A percentile compares a stretch with the other conserved stretches of the same genome.
phyloP scores from a whole-genome alignment of 331 rosid species.

The Acacia pycnantha region DNA sequence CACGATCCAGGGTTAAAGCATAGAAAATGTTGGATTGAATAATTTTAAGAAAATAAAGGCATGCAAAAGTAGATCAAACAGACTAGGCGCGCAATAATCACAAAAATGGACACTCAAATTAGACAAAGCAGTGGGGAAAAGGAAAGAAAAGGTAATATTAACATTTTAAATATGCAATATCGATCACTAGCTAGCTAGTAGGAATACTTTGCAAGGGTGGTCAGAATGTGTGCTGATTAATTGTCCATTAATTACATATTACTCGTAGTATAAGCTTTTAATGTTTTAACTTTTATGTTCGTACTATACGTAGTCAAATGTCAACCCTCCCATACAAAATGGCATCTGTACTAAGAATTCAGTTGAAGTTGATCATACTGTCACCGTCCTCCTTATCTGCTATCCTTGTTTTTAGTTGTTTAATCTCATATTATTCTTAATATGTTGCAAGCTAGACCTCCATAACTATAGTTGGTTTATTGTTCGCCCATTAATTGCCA shows the following conservation, averaged over 20 bases:
- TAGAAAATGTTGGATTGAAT: background rate
- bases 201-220: background rate
- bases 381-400: background rate
- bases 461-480: background rate
- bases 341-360: slow-evolving; percentile 20
- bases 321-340: slow-evolving; percentile 19
- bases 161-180: background rate
- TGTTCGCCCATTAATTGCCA: background rate
- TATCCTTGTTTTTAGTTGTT: background rate
- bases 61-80: background rate
- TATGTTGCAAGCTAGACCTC: slow-evolving; percentile 7
- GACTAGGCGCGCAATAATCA: background rate
- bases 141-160: background rate
- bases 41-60: background rate
- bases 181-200: background rate
- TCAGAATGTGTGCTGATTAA: background rate
- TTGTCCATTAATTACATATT: background rate
- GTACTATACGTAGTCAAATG: background rate
- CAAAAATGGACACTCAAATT: background rate
- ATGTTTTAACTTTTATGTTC: background rate
- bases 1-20: background rate
- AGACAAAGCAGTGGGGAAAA: background rate
- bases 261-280: background rate
- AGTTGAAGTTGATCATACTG: slow-evolving; percentile 24
- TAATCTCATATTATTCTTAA: background rate